These are phyloP conservation scores for Sistotremastrum suecicum DNA, from an alignment of 768 basidiomycete genomes.

Conservation along the genomic window DNA sequence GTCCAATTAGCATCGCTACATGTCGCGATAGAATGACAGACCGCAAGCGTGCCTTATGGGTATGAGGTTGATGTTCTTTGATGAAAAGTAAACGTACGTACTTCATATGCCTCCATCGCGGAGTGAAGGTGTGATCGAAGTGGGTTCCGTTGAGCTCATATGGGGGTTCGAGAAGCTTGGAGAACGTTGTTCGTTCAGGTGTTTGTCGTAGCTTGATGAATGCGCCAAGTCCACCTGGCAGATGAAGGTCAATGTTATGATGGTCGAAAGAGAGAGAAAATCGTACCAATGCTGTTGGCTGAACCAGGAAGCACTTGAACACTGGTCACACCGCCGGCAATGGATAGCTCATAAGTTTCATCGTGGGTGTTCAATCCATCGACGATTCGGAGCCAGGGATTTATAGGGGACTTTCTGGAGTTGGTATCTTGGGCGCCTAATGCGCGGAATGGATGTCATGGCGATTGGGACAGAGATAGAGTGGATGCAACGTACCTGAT, in stretches of 20 bases:
- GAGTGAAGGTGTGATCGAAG: not conserved
- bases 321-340: slow-evolving; percentile 63
- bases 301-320: slow-evolving; percentile 65
- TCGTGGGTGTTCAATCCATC: slow-evolving; percentile 72
- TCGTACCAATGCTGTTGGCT: slow-evolving; percentile 41
- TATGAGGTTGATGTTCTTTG: slow-evolving; percentile 2
- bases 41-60: slow-evolving; percentile 44
- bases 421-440: slow-evolving; percentile 38
- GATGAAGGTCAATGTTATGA: not conserved
- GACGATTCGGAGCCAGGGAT: slow-evolving; percentile 54
- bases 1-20: slow-evolving; percentile 30
- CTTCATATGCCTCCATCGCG: slow-evolving; percentile 71
- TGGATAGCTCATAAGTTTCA: slow-evolving; percentile 36
- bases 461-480: slow-evolving; percentile 13
- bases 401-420: slow-evolving; percentile 34
- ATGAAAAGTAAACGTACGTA: slow-evolving; percentile 10
- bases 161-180: slow-evolving; percentile 64
- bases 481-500: slow-evolving; percentile 16
- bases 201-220: slow-evolving; percentile 66
- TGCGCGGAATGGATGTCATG: slow-evolving; percentile 9
- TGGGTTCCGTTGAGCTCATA: slow-evolving; percentile 26
- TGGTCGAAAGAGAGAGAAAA: not conserved
- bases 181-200: slow-evolving; percentile 47
- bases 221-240: slow-evolving; percentile 61
- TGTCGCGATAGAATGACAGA: not conserved